Evolutionary conservation across 106 monocot species (phyloP).

Genomic region (Apostasia ramifera): DNA sequence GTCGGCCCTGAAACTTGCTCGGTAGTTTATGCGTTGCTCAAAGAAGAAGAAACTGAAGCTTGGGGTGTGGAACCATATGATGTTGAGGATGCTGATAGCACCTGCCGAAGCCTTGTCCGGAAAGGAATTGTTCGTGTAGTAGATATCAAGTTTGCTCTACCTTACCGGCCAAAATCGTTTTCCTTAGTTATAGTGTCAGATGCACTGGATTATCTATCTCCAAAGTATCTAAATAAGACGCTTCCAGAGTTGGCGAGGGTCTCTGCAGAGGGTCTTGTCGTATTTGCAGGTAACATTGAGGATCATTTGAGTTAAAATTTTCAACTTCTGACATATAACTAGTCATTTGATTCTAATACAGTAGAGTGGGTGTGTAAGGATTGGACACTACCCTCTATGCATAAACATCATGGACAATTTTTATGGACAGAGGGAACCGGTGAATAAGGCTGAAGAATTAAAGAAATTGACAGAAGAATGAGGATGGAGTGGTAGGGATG

Average conservation of each 20-base stretch:
- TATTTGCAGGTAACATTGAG: slow-evolving; percentile 24
- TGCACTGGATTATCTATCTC: slow-evolving; percentile 44
- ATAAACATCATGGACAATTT: too few species aligned
- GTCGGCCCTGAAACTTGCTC: slow-evolving; percentile 62
- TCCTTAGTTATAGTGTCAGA: slow-evolving; percentile 46
- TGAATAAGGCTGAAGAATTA: too few species aligned
- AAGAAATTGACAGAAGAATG: too few species aligned
- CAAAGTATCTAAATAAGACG: slow-evolving; percentile 48
- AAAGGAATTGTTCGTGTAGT: slow-evolving; percentile 64
- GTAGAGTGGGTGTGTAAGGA: too few species aligned
- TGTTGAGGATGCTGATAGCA: slow-evolving; percentile 55
- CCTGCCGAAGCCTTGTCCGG: slow-evolving; percentile 54
- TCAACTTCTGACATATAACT: too few species aligned
- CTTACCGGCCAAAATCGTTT: slow-evolving; percentile 39
- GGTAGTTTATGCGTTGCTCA: slow-evolving; percentile 46
- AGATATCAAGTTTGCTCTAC: slow-evolving; percentile 53
- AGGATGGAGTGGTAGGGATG: too few species aligned
- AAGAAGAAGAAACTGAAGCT: slow-evolving; percentile 47
- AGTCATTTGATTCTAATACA: too few species aligned
- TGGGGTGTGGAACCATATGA: slow-evolving; percentile 79
- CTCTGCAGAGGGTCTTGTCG: slow-evolving; percentile 34
- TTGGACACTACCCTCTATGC: too few species aligned
- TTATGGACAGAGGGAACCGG: too few species aligned
- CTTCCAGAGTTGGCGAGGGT: slow-evolving; percentile 45
- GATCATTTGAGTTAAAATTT: not conserved